phyloP scores from a whole-genome alignment of 345 rosid genomes.

The Lenwebbia sp. region DNA sequence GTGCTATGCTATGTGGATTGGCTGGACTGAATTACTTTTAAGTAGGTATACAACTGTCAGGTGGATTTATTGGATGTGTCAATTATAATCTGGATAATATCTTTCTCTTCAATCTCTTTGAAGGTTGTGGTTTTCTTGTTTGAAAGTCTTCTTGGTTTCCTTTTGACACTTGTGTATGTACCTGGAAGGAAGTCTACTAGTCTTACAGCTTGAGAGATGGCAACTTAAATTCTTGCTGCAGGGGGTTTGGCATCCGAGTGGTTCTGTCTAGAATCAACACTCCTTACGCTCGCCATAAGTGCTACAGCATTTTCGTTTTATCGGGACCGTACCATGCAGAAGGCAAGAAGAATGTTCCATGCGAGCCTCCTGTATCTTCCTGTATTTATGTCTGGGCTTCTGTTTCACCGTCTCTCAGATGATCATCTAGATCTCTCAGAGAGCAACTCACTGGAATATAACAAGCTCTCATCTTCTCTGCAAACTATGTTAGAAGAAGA shows the following conservation, averaged over 20 bases:
- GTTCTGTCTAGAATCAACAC: constrained; percentile 71
- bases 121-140: neutral
- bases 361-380: constrained; percentile 90
- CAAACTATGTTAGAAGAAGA: constrained; percentile 1
- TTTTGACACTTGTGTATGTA: neutral
- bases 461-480: constrained; percentile 9
- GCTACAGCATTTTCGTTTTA: constrained; percentile 83
- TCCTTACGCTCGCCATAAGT: constrained; percentile 63
- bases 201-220: neutral
- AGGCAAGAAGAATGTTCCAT: constrained; percentile 74
- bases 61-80: neutral
- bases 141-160: neutral
- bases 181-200: neutral
- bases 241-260: constrained; percentile 83
- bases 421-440: constrained; percentile 17
- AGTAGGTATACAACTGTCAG: neutral
- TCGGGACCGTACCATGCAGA: constrained; percentile 43
- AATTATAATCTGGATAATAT: neutral
- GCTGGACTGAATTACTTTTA: neutral
- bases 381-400: constrained; percentile 77
- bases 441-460: neutral
- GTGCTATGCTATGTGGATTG: neutral
- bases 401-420: constrained; percentile 45
- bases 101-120: neutral
- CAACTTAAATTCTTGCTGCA: constrained; percentile 11